Evolutionary conservation across 192 early-diverging fungal genomes (phyloP).

Genomic region (Coemansia sp.): DNA sequence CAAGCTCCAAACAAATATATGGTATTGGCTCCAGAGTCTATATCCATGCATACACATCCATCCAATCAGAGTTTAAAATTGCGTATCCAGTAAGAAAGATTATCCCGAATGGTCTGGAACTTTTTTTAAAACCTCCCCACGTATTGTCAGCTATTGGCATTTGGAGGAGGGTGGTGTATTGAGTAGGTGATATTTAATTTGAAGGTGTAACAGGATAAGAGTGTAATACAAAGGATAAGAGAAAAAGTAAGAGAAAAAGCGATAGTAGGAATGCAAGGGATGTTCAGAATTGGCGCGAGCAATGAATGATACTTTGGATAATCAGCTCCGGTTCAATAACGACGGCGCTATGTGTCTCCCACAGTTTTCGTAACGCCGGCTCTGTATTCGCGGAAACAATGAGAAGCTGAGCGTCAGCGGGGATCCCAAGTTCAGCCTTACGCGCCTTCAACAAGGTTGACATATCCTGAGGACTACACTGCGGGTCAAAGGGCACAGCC

Average conservation of each 20-base stretch:
- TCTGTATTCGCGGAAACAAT: slow-evolving; percentile 12
- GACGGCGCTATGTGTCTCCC: slow-evolving; percentile 13
- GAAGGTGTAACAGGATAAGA: neutral
- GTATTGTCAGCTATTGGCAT: neutral
- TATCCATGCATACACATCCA: neutral
- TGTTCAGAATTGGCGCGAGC: slow-evolving; percentile 16
- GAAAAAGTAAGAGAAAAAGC: neutral
- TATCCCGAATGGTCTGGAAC: neutral
- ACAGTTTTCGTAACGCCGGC: neutral
- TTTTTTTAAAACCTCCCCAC: too few species aligned
- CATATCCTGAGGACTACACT: slow-evolving; percentile 15
- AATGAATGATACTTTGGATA: slow-evolving; percentile 53
- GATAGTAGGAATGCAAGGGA: neutral
- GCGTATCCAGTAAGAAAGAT: neutral
- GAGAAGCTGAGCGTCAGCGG: slow-evolving; percentile 6
- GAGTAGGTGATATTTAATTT: neutral
- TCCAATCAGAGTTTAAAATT: neutral
- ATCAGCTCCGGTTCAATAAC: slow-evolving; percentile 37
- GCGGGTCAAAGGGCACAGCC: slow-evolving; percentile 6
- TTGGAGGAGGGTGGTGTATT: neutral
- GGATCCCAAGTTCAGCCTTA: slow-evolving; percentile 16
- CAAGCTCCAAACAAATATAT: neutral
- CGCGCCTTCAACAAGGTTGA: slow-evolving; percentile 13
- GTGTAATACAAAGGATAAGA: neutral
- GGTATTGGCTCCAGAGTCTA: slow-evolving; percentile 2